Evolutionary conservation across 768 basidiomycete species (phyloP).

Genomic region (Tulasnella sp.): DNA sequence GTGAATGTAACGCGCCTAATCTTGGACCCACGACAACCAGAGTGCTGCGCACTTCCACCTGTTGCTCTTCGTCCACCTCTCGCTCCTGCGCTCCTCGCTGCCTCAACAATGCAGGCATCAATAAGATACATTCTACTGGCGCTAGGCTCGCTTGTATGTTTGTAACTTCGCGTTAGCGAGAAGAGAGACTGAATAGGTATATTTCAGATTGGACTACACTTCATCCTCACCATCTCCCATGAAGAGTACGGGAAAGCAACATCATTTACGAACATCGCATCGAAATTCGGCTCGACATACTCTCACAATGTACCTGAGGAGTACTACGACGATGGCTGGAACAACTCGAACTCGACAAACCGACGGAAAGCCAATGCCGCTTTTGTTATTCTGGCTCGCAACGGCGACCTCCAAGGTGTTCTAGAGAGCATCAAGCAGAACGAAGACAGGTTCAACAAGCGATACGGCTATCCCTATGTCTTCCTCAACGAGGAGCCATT

Average conservation of each 20-base stretch:
- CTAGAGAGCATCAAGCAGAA: conserved; percentile 58
- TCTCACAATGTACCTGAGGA: conserved; percentile 51
- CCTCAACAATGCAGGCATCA: conserved; percentile 41
- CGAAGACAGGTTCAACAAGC: conserved; percentile 80
- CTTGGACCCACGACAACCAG: not conserved
- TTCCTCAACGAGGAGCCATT: conserved; percentile 77
- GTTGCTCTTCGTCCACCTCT: not conserved
- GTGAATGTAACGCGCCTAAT: not conserved
- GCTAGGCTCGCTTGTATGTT: conserved; percentile 37
- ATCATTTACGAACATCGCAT: conserved; percentile 31
- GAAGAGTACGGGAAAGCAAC: conserved; percentile 39
- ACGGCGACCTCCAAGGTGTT: conserved; percentile 48
- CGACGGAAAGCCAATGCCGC: conserved; percentile 63
- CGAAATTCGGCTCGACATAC: conserved; percentile 22
- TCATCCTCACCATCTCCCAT: conserved; percentile 40
- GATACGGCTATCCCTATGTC: conserved; percentile 70
- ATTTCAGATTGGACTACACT: conserved; percentile 43
- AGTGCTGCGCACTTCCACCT: not conserved
- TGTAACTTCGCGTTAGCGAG: not conserved
- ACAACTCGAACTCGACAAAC: conserved; percentile 27
- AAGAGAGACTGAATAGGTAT: conserved; percentile 13
- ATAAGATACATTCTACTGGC: conserved; percentile 45
- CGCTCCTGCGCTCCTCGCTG: not conserved
- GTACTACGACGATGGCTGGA: conserved; percentile 33
- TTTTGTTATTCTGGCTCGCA: conserved; percentile 68